phyloP scores from a whole-genome alignment of 2,329 filamentous ascomycete species.

The Paraphoma chrysanthemicola region DNA sequence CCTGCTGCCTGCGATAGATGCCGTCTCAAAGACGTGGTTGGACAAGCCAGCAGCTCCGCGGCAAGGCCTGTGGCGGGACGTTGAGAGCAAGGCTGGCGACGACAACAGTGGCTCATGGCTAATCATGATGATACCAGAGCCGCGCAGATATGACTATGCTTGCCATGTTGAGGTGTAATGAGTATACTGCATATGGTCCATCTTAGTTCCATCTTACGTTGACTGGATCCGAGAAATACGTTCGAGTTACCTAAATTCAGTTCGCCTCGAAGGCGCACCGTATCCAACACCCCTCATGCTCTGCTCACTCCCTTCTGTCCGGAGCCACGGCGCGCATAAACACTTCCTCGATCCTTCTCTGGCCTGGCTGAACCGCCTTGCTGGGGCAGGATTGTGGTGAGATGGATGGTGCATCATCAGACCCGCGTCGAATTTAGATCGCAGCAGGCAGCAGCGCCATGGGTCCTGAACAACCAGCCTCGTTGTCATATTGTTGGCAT shows the following conservation, averaged over 20 bases:
- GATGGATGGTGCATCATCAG: background rate
- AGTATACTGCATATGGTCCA: too few relatives aligned
- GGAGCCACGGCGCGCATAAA: background rate
- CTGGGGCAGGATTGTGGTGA: background rate
- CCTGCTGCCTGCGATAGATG: constrained; percentile 12
- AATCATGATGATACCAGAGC: constrained; percentile 3
- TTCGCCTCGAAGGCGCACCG: too few relatives aligned
- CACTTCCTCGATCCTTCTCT: background rate
- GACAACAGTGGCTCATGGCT: constrained; percentile 3
- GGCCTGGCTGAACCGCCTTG: background rate
- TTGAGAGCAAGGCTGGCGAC: background rate
- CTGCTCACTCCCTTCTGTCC: background rate
- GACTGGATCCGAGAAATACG: too few relatives aligned
- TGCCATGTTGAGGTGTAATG: background rate
- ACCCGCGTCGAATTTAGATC: background rate
- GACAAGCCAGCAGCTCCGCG: constrained; percentile 5
- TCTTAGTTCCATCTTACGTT: too few relatives aligned
- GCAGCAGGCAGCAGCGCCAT: background rate
- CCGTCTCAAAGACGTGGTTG: constrained; percentile 1
- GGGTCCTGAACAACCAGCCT: background rate
- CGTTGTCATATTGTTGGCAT: background rate
- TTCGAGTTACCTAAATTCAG: too few relatives aligned
- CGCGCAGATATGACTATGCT: background rate
- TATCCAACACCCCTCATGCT: background rate
- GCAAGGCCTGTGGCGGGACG: constrained; percentile 10